Evolutionary conservation across 176 grass and related monocot species (phyloP), one percentile per base, ranked within the genome.

Genomic region (Rhynchospora pubera): DNA sequence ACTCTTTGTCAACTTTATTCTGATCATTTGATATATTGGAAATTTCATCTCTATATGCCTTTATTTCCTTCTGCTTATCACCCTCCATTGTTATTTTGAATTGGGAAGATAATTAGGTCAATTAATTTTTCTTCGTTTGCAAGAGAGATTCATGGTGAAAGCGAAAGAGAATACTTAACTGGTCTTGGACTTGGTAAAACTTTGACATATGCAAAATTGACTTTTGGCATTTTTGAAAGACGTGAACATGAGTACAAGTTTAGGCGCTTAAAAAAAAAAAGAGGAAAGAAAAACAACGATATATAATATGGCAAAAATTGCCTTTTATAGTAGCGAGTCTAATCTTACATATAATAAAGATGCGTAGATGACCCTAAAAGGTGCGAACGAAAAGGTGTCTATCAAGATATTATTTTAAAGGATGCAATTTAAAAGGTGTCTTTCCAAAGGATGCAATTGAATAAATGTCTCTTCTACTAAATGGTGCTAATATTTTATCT

Each of bases 41-140:
- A 74, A 22, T 24, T 14, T 74, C 11, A 51, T 78, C 78, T 78
- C 57, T 64, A 39, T 9, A 64, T 15, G 60, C 70, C 5, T 50
- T 64, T 23, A 26, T 67, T 42, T 87, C 79, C 53, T 42, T 81
- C 51, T 52, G 78, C 46, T 45, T 51, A 5, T 22, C 43, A 24
- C 19, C 30, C 74, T 88, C 83, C 89, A 91, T 91, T 43, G 7
- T 2, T 77, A 53, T 59, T 56, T 61, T 79, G 77, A 60, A 76
- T 22, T 50, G 45, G 23, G 48, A 76, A 53, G 22, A 53, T 22
- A 52, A 32, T 23, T 26, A 39, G 63, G 14, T 28, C 26, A 28
- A 30, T 39, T 66, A 13, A 34, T 65, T 26, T 39, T 7, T 34
- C 6, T 65, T 66, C 4, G 30, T 24, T 66, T 66, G 45, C 1